Evolutionary conservation across 306 rosid species (phyloP), one percentile per base, ranked within the genome.

Genomic region (Prunus mira): DNA sequence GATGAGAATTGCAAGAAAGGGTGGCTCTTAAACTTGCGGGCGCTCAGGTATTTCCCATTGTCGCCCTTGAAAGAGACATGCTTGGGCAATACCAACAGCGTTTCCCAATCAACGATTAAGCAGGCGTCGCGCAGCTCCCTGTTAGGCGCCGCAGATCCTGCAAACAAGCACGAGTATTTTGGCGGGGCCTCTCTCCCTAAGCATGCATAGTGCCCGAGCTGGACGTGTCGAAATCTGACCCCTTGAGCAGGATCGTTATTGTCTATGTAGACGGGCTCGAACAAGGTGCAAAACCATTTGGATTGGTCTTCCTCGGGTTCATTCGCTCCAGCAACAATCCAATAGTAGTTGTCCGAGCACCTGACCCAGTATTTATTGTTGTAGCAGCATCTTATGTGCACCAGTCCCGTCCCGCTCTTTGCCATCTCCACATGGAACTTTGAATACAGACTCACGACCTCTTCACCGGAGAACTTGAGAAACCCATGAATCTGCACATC

Each of bases 1-100:
- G 60, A 45, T 0, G 12, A 25, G 13, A 12, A 27, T 27, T 77
- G 69, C 11, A 77, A 9, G n/a, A 18, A 30, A 22, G 60, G 70
- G n/a, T 17, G 27, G 0, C 14, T 0, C 0, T 13, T 41, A 24
- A 9, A 11, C 17, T 1, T 9, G 62, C 15, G 6, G 9, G 34
- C 70, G 45, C 9, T 25, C 1, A 77, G 64, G 50, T 25, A 69
- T 4, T 2, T 0, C 14, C 24, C 28, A 13, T 69, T 60, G 14
- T 58, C 69, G 3, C 81, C 63, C 22, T 14, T 77, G 25, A 77
- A 69, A 27, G 70, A 62, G 6, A 77, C 24, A 20, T 46, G 27
- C 45, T 28, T 57, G n/a, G 75, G 81, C 2, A 69, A 47, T 1
- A 10, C 12, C 12, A 28, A 1, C 13, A 77, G 30, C 0, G 24